Conservation (phyloP, 192 early-diverging fungal species). For the Backusella tuberculispora region DNA sequence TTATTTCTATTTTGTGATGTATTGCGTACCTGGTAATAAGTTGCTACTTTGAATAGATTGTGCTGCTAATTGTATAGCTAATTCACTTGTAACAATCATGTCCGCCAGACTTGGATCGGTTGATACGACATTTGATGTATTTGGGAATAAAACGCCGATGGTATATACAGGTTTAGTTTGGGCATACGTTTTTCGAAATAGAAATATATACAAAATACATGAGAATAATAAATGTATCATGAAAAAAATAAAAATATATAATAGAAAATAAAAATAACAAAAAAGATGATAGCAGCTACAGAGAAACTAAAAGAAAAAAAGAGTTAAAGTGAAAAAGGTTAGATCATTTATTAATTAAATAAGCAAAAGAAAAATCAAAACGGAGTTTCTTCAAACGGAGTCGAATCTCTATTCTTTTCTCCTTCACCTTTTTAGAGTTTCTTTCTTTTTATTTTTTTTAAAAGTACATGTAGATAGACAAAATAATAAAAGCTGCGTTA, state of each 20-base stretch:
- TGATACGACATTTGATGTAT: neutral
- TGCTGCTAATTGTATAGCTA: slow-evolving; percentile 18
- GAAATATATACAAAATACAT: slow-evolving; percentile 1
- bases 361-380: neutral
- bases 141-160: slow-evolving; percentile 25
- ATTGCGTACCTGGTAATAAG: slow-evolving; percentile 27
- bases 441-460: neutral
- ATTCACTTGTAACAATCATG: slow-evolving; percentile 35
- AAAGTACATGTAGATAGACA: neutral
- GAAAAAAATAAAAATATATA: slow-evolving; percentile 1
- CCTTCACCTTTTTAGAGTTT: too few relatives aligned
- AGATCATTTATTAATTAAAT: slow-evolving; percentile 15
- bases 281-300: neutral
- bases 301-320: slow-evolving; percentile 4
- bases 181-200: neutral
- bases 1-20: neutral
- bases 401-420: neutral
- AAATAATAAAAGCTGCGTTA: neutral
- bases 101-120: slow-evolving; percentile 21
- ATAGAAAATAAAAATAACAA: slow-evolving; percentile 1
- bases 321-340: slow-evolving; percentile 12
- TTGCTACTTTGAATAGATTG: neutral
- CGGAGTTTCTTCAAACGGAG: slow-evolving; percentile 15
- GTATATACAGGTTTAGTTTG: slow-evolving; percentile 22
- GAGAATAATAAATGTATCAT: neutral